These are phyloP conservation scores for Arctostaphylos glauca DNA, from an alignment of 148 eudicot species.

Conservation along the genomic window DNA sequence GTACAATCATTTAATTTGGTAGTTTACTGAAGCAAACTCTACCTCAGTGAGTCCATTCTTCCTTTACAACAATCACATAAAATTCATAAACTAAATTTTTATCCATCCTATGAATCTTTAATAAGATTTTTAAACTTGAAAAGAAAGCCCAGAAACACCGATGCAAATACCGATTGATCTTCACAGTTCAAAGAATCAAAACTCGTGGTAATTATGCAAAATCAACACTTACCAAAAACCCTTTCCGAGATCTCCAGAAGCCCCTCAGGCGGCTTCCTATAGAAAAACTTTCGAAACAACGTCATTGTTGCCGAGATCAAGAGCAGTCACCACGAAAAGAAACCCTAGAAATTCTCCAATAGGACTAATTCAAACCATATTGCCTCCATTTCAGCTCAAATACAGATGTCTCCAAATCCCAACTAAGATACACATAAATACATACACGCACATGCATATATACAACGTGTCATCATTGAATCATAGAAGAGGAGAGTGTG, in stretches of 20 bases:
- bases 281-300: slow-evolving; percentile 64
- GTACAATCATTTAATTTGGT: not conserved
- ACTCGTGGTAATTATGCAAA: not conserved
- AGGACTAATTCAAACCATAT: slow-evolving; percentile 2
- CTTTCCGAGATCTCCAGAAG: slow-evolving; percentile 86
- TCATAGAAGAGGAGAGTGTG: not conserved
- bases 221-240: slow-evolving; percentile 64
- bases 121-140: not conserved
- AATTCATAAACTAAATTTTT: not conserved
- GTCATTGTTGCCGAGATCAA: slow-evolving; percentile 46
- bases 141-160: not conserved
- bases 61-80: not conserved
- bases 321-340: slow-evolving; percentile 14
- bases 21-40: not conserved
- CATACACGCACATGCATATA: not conserved
- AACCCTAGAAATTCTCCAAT: slow-evolving; percentile 17
- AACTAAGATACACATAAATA: not conserved
- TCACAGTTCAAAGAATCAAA: not conserved
- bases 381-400: slow-evolving; percentile 29
- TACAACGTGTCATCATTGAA: slow-evolving; percentile 8
- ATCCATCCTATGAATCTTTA: not conserved
- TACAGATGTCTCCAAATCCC: not conserved
- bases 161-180: not conserved
- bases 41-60: not conserved
- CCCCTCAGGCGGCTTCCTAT: slow-evolving; percentile 86